These are phyloP conservation scores for Rhexocercosporidium sp. DNA, from an alignment of 2,329 filamentous ascomycete genomes.

Conservation along the genomic window DNA sequence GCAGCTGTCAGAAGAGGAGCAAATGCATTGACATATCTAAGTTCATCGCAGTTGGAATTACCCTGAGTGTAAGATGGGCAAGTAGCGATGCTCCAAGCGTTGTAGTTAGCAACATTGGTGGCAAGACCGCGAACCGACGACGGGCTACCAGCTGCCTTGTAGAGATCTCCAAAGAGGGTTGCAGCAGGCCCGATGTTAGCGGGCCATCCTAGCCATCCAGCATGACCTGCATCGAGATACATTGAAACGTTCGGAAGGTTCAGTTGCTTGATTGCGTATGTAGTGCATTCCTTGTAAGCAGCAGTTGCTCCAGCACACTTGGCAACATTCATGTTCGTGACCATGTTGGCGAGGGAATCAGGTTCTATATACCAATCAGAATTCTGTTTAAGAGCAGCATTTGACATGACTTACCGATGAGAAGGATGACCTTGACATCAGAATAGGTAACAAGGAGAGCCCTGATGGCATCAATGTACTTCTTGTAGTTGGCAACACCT, in stretches of 20 bases:
- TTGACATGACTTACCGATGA: slow-evolving; percentile 48
- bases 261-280: slow-evolving; percentile 60
- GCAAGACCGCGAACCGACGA: slow-evolving; percentile 56
- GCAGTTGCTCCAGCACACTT: slow-evolving; percentile 59
- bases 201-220: slow-evolving; percentile 68
- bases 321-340: slow-evolving; percentile 61
- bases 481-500: slow-evolving; percentile 55
- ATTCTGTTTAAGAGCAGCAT: not conserved
- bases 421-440: slow-evolving; percentile 53
- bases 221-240: slow-evolving; percentile 69
- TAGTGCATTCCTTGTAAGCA: slow-evolving; percentile 59
- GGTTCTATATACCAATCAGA: slow-evolving; percentile 51
- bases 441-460: slow-evolving; percentile 57
- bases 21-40: slow-evolving; percentile 56
- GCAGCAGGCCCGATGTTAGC: slow-evolving; percentile 61
- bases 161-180: slow-evolving; percentile 52
- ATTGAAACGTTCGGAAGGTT: slow-evolving; percentile 66
- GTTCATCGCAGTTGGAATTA: slow-evolving; percentile 58
- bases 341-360: slow-evolving; percentile 66
- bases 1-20: slow-evolving; percentile 52
- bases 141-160: slow-evolving; percentile 52
- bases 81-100: slow-evolving; percentile 53
- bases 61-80: slow-evolving; percentile 48
- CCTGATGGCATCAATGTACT: slow-evolving; percentile 60
- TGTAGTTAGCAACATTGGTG: slow-evolving; percentile 65